Evolutionary conservation across 805 yeast genomes (phyloP), one percentile per base, ranked within the genome.

Genomic region (Wickerhamiella lipophila): DNA sequence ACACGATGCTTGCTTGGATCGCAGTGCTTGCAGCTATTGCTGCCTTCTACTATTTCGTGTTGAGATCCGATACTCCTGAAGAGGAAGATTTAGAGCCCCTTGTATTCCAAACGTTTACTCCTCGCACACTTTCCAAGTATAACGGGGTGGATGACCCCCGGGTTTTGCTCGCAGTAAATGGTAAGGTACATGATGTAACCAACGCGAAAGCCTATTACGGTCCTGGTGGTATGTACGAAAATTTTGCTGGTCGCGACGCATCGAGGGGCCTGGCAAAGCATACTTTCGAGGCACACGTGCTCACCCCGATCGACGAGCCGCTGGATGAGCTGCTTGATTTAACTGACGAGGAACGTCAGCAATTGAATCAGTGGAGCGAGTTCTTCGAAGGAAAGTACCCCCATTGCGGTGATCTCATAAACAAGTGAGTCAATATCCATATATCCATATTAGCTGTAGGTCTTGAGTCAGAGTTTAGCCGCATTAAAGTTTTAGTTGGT

Each of bases 201-300:
- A 69, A 71, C 9, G 94, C 94, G 0, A 76, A 88, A 55, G 75
- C 76, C 42, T 88, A 89, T 62, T 89, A 89, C 64, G 97, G 97
- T 0, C 97, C 97, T 6, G 84, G 89, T 26, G 96, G 96, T 0
- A 95, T 96, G 0, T 89, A 89, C 66, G 79, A 83, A 39, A 85
- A 83, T 60, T 89, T 89, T 71, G 96, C 96, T 0, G 97, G 97
- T 1, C 81, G 84, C 56, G 97, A 89, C 66, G 96, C 96, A 3
- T 81, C 94, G 0, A 72, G 97, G 55, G 97, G 96, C 0, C 73
- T 89, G 49, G 96, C 96, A 0, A 69, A 76, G 58, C 88, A 87
- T 64, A 83, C 94, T 15, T 89, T 88, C 65, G 96, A 87, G 46
- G 55, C 69, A 19, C 76, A 70, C 48, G 72, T 71, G 62, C 68